Evolutionary conservation across 345 rosid species (phyloP).

Genomic region (Toxicodendron radicans): DNA sequence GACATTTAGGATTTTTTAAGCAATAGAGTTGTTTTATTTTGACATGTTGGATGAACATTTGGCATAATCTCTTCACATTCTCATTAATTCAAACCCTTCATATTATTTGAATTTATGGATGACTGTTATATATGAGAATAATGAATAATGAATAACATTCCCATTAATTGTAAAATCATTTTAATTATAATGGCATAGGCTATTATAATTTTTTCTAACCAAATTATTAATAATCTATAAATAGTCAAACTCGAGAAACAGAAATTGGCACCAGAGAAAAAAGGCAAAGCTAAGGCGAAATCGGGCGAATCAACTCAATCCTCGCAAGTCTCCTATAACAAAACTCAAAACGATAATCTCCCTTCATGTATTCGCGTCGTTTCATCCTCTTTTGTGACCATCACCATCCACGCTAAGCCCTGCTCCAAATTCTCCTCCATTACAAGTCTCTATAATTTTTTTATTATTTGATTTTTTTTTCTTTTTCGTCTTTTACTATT

Average conservation of each 20-base stretch:
- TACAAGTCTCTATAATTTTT: constrained; percentile 50
- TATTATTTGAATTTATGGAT: too few species aligned
- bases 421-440: constrained; percentile 86
- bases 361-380: constrained; percentile 66
- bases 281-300: constrained; percentile 51
- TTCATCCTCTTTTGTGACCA: constrained; percentile 77
- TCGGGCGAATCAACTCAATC: constrained; percentile 39
- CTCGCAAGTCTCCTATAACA: constrained; percentile 8
- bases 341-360: constrained; percentile 19
- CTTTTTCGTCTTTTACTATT: not conserved
- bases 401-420: constrained; percentile 95
- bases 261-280: constrained; percentile 69
- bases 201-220: too few species aligned
- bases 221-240: too few species aligned
- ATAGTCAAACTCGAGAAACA: not conserved
- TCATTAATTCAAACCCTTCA: too few species aligned
- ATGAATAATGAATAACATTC: too few species aligned
- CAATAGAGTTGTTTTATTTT: too few species aligned
- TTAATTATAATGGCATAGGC: too few species aligned
- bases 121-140: too few species aligned
- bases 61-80: too few species aligned
- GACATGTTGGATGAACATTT: too few species aligned
- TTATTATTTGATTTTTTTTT: not conserved
- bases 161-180: too few species aligned
- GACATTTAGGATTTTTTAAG: too few species aligned